These are phyloP conservation scores for Pleurotus giganteus DNA, from an alignment of 768 basidiomycete genomes.

Conservation along the genomic window DNA sequence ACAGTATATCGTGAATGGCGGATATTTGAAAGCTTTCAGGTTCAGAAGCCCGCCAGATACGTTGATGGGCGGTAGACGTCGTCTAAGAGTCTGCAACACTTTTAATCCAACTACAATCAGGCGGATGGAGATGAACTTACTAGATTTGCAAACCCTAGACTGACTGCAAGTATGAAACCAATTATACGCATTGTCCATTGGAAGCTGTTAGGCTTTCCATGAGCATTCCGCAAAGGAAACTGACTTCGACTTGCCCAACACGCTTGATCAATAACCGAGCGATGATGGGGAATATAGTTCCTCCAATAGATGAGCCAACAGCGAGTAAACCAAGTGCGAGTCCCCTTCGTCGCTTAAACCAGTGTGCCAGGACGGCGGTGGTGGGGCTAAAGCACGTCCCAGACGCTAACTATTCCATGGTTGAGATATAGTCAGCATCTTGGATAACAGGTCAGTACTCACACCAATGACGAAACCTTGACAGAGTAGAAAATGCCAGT, in stretches of 20 bases:
- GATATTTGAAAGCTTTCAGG: conserved; percentile 45
- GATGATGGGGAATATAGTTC: conserved; percentile 63
- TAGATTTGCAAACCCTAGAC: conserved; percentile 55
- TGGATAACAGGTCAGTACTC: conserved; percentile 22
- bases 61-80: conserved; percentile 54
- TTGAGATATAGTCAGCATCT: conserved; percentile 12
- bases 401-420: conserved; percentile 33
- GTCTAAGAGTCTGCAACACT: conserved; percentile 33
- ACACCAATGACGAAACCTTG: conserved; percentile 72
- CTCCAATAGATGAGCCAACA: conserved; percentile 66
- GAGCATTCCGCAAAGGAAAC: too few species aligned
- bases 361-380: conserved; percentile 61
- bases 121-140: conserved; percentile 20
- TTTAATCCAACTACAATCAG: not conserved
- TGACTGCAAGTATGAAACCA: conserved; percentile 56
- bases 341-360: conserved; percentile 64
- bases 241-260: conserved; percentile 43
- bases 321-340: conserved; percentile 65
- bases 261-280: conserved; percentile 51
- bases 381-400: conserved; percentile 66
- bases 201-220: too few species aligned
- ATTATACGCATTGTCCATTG: conserved; percentile 74
- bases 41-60: conserved; percentile 59
- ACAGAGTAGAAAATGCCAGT: conserved; percentile 78
- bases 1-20: conserved; percentile 57